These are phyloP conservation scores for Leavenworthia alabamica DNA, from an alignment of 345 rosid species.

Conservation along the genomic window DNA sequence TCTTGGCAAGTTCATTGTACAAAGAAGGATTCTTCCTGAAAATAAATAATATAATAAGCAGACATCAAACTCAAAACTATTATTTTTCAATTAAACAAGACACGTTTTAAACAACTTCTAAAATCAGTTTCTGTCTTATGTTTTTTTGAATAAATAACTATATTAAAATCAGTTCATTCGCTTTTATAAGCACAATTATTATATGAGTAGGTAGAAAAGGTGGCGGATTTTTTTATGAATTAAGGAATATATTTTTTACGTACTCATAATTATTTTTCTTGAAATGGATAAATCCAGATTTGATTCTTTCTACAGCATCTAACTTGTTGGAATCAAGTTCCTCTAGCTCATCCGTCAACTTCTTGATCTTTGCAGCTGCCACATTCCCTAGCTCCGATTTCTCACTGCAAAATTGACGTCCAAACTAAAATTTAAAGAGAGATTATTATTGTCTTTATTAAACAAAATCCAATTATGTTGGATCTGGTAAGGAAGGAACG, in stretches of 20 bases:
- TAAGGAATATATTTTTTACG: too few species aligned
- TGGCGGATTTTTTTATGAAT: not conserved
- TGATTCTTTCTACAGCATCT: slow-evolving; percentile 55
- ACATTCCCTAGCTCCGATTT: slow-evolving; percentile 50
- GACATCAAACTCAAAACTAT: not conserved
- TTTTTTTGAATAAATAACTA: not conserved
- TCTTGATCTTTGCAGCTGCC: slow-evolving; percentile 73
- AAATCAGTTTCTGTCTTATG: not conserved
- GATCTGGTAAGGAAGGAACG: not conserved
- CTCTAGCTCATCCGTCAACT: slow-evolving; percentile 65
- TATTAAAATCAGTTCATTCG: not conserved
- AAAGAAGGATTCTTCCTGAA: slow-evolving; percentile 68
- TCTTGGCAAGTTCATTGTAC: slow-evolving; percentile 58
- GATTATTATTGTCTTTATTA: not conserved
- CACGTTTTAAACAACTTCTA: not conserved
- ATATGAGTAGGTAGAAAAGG: not conserved
- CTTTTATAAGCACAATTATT: not conserved
- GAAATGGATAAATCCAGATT: slow-evolving; percentile 50
- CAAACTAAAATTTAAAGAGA: not conserved
- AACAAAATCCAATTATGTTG: not conserved
- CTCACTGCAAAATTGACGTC: slow-evolving; percentile 36
- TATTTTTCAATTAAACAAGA: not conserved
- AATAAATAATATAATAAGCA: slow-evolving; percentile 15
- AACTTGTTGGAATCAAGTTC: slow-evolving; percentile 34
- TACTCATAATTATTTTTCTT: too few species aligned